Conservation (phyloP, 495 filamentous ascomycete genomes). For the Hypoxylon trugodes region DNA sequence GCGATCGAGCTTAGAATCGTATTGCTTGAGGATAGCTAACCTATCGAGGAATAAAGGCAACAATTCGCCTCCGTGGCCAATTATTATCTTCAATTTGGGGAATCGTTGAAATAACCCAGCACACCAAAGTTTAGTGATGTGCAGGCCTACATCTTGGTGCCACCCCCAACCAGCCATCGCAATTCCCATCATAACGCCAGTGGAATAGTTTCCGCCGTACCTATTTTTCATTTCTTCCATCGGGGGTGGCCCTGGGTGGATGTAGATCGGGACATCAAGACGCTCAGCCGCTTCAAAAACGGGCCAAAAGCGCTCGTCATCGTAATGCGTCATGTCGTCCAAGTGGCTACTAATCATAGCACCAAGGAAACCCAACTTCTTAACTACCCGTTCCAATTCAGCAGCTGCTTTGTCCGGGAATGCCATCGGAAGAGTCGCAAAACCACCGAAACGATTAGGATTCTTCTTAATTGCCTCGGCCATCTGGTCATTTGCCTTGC, state of each 20-base stretch:
- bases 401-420: conserved; percentile 53
- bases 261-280: conserved; percentile 66
- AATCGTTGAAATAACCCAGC: conserved; percentile 59
- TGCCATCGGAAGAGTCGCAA: conserved; percentile 62
- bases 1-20: conserved; percentile 50
- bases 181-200: conserved; percentile 45
- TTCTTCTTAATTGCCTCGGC: conserved; percentile 54
- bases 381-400: conserved; percentile 57
- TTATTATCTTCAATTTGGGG: conserved; percentile 66
- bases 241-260: conserved; percentile 61
- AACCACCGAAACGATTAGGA: conserved; percentile 59
- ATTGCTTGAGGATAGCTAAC: conserved; percentile 59
- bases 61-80: conserved; percentile 74
- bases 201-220: conserved; percentile 56
- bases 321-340: conserved; percentile 57
- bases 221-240: conserved; percentile 41
- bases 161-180: conserved; percentile 53
- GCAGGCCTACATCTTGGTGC: conserved; percentile 58
- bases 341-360: conserved; percentile 65
- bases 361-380: conserved; percentile 60
- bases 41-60: conserved; percentile 71
- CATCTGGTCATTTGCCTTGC: conserved; percentile 62
- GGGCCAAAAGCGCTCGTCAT: conserved; percentile 45
- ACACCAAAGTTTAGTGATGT: conserved; percentile 45
- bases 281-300: conserved; percentile 59